Evolutionary conservation across 352 stramenopile genomes (phyloP).

Genomic region (Pelagophyceae sp.): DNA sequence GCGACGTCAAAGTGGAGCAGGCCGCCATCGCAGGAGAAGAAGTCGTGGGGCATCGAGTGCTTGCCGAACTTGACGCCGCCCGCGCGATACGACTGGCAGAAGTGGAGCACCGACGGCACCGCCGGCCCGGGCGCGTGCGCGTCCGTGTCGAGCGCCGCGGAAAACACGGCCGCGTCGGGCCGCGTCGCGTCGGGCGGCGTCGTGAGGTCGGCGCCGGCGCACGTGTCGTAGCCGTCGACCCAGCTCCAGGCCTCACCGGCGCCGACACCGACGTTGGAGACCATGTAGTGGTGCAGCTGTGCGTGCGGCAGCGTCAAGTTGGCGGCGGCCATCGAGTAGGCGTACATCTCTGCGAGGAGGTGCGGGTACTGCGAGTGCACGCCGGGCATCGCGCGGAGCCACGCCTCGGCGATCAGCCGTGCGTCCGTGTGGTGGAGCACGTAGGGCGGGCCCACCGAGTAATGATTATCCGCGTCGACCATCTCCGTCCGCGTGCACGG

Average conservation of each 20-base stretch:
- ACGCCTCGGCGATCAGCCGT: slow-evolving; percentile 46
- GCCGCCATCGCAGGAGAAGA: slow-evolving; percentile 10
- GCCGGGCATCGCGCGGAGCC: slow-evolving; percentile 42
- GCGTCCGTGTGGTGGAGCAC: slow-evolving; percentile 48
- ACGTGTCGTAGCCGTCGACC: not conserved
- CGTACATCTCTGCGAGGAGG: slow-evolving; percentile 62
- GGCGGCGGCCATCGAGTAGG: slow-evolving; percentile 57
- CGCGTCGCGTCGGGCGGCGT: not conserved
- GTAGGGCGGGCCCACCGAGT: slow-evolving; percentile 53
- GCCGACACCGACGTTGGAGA: not conserved
- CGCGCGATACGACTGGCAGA: slow-evolving; percentile 15
- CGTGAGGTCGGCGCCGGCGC: not conserved
- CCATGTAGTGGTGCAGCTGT: slow-evolving; percentile 16
- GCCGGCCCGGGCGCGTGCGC: slow-evolving; percentile 6
- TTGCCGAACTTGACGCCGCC: slow-evolving; percentile 7
- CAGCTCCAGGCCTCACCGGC: slow-evolving; percentile 12
- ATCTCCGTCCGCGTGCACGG: slow-evolving; percentile 28
- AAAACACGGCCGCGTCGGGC: not conserved
- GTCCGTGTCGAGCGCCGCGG: not conserved
- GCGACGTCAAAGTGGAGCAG: slow-evolving; percentile 8
- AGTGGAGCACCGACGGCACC: slow-evolving; percentile 2
- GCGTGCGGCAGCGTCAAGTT: slow-evolving; percentile 34
- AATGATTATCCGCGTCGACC: slow-evolving; percentile 34
- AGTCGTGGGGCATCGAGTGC: slow-evolving; percentile 9
- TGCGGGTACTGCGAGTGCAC: slow-evolving; percentile 48